These are phyloP conservation scores for Phytopythium sindhum DNA, from an alignment of 352 stramenopile genomes.

Conservation along the genomic window DNA sequence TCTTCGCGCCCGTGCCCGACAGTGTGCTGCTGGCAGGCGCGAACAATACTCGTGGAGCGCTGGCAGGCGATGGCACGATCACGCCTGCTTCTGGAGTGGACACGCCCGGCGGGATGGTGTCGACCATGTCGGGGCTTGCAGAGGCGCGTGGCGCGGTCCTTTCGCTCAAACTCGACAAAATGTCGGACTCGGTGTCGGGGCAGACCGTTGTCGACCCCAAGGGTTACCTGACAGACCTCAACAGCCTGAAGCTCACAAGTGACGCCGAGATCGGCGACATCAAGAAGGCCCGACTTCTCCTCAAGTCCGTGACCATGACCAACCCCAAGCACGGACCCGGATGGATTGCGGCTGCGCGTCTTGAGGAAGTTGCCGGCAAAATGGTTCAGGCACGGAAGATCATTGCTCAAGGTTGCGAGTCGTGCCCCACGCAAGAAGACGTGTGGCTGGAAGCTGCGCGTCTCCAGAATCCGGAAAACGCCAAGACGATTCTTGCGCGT, in stretches of 20 bases:
- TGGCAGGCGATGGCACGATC: slow-evolving; percentile 35
- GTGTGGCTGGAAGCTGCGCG: slow-evolving; percentile 98
- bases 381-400: slow-evolving; percentile 95
- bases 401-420: slow-evolving; percentile 97
- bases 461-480: slow-evolving; percentile 95
- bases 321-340: slow-evolving; percentile 98
- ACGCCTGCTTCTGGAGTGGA: slow-evolving; percentile 39
- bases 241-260: slow-evolving; percentile 91
- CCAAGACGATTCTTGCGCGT: slow-evolving; percentile 96
- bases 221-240: slow-evolving; percentile 98
- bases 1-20: slow-evolving; percentile 95
- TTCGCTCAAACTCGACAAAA: slow-evolving; percentile 95
- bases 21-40: slow-evolving; percentile 76
- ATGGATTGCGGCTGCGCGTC: slow-evolving; percentile 97
- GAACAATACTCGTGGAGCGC: slow-evolving; percentile 11
- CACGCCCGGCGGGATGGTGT: slow-evolving; percentile 61
- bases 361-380: slow-evolving; percentile 97
- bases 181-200: slow-evolving; percentile 94
- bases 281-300: slow-evolving; percentile 96
- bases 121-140: slow-evolving; percentile 84
- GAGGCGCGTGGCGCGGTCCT: slow-evolving; percentile 92
- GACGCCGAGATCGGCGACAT: slow-evolving; percentile 97
- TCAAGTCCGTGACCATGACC: slow-evolving; percentile 96
- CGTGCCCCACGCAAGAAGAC: slow-evolving; percentile 95
- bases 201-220: slow-evolving; percentile 98